Conservation (phyloP, 805 yeast genomes). For the Starmerella geochares region DNA sequence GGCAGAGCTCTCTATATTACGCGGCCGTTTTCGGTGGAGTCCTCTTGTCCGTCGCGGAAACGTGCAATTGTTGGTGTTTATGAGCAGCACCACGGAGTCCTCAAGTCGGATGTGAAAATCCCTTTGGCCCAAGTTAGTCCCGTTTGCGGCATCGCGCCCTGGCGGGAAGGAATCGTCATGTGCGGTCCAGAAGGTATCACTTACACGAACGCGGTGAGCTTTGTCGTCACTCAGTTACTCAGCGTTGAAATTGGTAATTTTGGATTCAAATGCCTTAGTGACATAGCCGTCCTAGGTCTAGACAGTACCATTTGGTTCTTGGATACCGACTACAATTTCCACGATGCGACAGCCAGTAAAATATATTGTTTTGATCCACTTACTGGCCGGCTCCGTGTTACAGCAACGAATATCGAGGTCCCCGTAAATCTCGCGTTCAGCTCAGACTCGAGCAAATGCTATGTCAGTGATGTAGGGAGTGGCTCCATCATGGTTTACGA, state of each 20-base stretch:
- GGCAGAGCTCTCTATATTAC: background rate
- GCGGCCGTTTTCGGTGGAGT: background rate
- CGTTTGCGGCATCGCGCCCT: background rate
- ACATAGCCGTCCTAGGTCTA: background rate
- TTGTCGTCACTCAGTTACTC: background rate
- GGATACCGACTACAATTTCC: conserved; percentile 2
- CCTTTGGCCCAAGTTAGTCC: background rate
- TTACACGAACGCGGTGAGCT: background rate
- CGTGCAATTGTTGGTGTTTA: background rate
- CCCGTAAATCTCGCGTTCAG: conserved; percentile 2
- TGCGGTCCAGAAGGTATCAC: conserved; percentile 6
- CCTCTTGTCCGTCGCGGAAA: background rate
- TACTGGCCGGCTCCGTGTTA: background rate
- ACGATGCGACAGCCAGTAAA: conserved; percentile 1
- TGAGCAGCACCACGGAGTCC: background rate
- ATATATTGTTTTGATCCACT: background rate
- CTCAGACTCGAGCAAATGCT: background rate
- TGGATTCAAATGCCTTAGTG: background rate
- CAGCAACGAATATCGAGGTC: background rate
- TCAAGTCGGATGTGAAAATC: background rate
- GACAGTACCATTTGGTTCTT: background rate
- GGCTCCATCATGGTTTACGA: background rate
- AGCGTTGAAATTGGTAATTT: background rate
- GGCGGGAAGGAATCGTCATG: conserved; percentile 3
- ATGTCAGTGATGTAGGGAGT: conserved; percentile 2